phyloP scores from a whole-genome alignment of 305 asterid species.

The Fraxinus floribunda region DNA sequence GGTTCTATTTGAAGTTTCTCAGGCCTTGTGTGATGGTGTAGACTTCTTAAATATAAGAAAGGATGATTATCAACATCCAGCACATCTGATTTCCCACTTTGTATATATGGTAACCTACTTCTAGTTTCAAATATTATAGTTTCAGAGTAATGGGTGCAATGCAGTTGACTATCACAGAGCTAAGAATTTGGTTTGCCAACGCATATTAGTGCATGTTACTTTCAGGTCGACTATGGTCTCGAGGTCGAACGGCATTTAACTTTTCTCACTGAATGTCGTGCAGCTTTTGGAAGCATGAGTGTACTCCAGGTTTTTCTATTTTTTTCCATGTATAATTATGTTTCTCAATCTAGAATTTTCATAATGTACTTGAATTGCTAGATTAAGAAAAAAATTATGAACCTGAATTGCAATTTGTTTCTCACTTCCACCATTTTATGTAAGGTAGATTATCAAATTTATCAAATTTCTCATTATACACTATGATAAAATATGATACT shows the following conservation, averaged over 20 bases:
- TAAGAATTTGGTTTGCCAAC: slow-evolving; percentile 19
- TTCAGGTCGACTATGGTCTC: slow-evolving; percentile 68
- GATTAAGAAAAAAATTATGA: not conserved
- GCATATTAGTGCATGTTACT: slow-evolving; percentile 23
- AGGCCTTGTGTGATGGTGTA: slow-evolving; percentile 64
- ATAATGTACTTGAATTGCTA: slow-evolving; percentile 16
- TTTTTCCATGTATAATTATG: slow-evolving; percentile 9
- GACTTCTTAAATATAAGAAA: slow-evolving; percentile 64
- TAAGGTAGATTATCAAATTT: slow-evolving; percentile 3
- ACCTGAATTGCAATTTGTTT: slow-evolving; percentile 14
- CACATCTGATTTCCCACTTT: slow-evolving; percentile 65
- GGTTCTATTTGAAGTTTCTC: slow-evolving; percentile 74
- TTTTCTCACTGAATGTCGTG: slow-evolving; percentile 76
- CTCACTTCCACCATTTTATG: not conserved
- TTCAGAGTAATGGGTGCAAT: slow-evolving; percentile 16
- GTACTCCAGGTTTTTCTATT: slow-evolving; percentile 64
- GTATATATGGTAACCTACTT: slow-evolving; percentile 54
- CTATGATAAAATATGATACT: slow-evolving; percentile 6
- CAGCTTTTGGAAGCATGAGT: slow-evolving; percentile 66
- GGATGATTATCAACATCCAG: slow-evolving; percentile 66
- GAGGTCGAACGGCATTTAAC: slow-evolving; percentile 63
- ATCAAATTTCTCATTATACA: slow-evolving; percentile 4
- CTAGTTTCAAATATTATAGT: slow-evolving; percentile 17
- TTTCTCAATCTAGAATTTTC: not conserved
- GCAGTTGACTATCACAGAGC: slow-evolving; percentile 21